These are phyloP conservation scores for Oryza coarctata DNA, from an alignment of 176 grass and related monocot species.

Conservation along the genomic window DNA sequence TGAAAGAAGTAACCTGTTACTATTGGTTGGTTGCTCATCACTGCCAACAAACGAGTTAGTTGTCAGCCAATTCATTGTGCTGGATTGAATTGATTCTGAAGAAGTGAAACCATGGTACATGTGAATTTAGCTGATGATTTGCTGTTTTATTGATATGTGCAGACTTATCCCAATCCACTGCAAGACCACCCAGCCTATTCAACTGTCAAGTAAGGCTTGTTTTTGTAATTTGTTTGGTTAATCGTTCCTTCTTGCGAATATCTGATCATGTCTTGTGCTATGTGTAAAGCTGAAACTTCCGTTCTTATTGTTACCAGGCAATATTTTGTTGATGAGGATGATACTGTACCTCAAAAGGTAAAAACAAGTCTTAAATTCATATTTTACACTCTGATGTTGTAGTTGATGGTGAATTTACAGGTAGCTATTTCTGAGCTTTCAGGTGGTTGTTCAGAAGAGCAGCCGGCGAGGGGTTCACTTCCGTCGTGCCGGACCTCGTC, in stretches of 20 bases:
- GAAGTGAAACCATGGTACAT: background rate
- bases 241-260: conserved; percentile 8
- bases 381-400: background rate
- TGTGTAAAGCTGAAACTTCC: conserved; percentile 17
- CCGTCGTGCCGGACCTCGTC: conserved; percentile 87
- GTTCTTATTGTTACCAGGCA: conserved; percentile 58
- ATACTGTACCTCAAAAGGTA: conserved; percentile 90
- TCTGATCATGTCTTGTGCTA: conserved; percentile 15
- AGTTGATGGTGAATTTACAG: background rate
- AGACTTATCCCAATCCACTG: conserved; percentile 91
- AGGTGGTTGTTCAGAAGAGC: conserved; percentile 76
- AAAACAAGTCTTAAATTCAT: background rate
- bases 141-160: conserved; percentile 35
- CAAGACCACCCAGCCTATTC: conserved; percentile 89
- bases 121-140: conserved; percentile 30
- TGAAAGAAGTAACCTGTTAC: background rate
- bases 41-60: background rate
- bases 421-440: conserved; percentile 1
- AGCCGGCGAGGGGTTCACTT: conserved; percentile 81
- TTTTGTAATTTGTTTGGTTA: background rate
- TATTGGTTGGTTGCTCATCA: background rate
- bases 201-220: conserved; percentile 72
- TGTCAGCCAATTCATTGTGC: background rate
- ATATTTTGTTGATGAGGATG: conserved; percentile 90
- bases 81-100: background rate